Evolutionary conservation across 1,139 yeast species (phyloP), one percentile per base, ranked within the genome.

Genomic region (Sugiyamaella japonica): DNA sequence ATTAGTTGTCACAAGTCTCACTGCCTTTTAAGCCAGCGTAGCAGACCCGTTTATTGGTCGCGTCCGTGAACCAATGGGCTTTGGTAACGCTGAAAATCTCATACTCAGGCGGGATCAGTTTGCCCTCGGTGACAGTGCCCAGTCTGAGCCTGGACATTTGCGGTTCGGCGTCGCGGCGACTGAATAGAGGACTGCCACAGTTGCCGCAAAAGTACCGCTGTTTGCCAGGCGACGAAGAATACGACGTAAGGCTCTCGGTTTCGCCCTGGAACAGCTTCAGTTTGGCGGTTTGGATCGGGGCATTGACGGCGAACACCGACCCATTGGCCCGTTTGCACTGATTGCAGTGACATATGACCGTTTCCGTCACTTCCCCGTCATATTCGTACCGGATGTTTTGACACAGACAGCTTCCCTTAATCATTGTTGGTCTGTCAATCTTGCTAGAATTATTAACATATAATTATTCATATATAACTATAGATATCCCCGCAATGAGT

Each of bases 151-250:
- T 34, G 3, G 32, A 20, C 4, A 38, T 32, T 5, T 29, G 29
- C 1, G 39, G 32, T 13, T 31, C 20, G n/a, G 13, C 31, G 16
- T 28, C 47, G 4, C 42, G 16, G n/a, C 17, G 50, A 39, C 54
- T 51, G n/a, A 13, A 46, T 8, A 51, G n/a, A n/a, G 50, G 50
- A 32, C 54, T 45, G 7, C 54, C 54, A 20, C 54, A 51, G 39
- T 51, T 46, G 12, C 41, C 20, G 20, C 54, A 51, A 32, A 51
- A 51, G 12, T 28, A 15, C 8, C 54, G 29, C 3, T 10, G 44
- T 39, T 51, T 51, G 17, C 8, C 13, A 8, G 39, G 40, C 7
- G 47, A 31, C 2, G 50, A 37, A 15, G 12, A 20, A 29, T 25
- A 51, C 2, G 47, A 38, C 20, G 45, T 51, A 7, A 51, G 34